Evolutionary conservation across 2,329 filamentous ascomycete species (phyloP).

Genomic region (Fusarium mangiferae): DNA sequence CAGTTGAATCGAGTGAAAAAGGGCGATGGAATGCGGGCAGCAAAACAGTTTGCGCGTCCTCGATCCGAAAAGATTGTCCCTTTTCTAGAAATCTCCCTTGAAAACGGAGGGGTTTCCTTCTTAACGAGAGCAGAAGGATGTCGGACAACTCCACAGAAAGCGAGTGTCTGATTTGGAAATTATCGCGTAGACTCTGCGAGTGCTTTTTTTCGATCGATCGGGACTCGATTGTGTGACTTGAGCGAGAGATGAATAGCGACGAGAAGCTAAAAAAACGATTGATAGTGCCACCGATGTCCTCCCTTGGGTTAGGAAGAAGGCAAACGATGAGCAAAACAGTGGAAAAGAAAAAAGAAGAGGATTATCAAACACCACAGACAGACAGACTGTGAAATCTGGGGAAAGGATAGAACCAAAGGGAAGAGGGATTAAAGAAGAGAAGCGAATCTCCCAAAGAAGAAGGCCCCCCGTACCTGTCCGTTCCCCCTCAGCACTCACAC

Average conservation of each 20-base stretch:
- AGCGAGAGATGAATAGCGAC: slow-evolving; percentile 12
- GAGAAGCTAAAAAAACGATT: slow-evolving; percentile 15
- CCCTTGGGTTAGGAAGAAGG: neutral
- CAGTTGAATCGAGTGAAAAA: neutral
- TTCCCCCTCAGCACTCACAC: neutral
- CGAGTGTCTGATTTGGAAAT: neutral
- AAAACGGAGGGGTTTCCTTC: slow-evolving; percentile 2
- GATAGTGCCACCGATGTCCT: slow-evolving; percentile 22
- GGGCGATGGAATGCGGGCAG: slow-evolving; percentile 36
- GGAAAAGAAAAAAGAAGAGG: slow-evolving; percentile 13
- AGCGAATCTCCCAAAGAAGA: slow-evolving; percentile 2
- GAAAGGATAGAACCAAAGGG: neutral
- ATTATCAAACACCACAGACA: slow-evolving; percentile 20
- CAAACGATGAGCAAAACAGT: slow-evolving; percentile 15
- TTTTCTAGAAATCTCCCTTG: slow-evolving; percentile 4
- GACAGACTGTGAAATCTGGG: slow-evolving; percentile 4
- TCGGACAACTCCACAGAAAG: neutral
- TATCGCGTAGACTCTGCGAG: slow-evolving; percentile 10
- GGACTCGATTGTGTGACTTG: slow-evolving; percentile 25
- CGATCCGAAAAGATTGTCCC: neutral
- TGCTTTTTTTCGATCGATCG: slow-evolving; percentile 27
- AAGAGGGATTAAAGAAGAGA: slow-evolving; percentile 35
- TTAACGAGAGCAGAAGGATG: slow-evolving; percentile 17
- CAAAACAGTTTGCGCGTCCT: slow-evolving; percentile 34
- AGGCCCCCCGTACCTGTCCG: neutral